Evolutionary conservation across 1,284 basidiomycete genomes (phyloP), one percentile per base, ranked within the genome.

Genomic region (Apiotrichum porosum): DNA sequence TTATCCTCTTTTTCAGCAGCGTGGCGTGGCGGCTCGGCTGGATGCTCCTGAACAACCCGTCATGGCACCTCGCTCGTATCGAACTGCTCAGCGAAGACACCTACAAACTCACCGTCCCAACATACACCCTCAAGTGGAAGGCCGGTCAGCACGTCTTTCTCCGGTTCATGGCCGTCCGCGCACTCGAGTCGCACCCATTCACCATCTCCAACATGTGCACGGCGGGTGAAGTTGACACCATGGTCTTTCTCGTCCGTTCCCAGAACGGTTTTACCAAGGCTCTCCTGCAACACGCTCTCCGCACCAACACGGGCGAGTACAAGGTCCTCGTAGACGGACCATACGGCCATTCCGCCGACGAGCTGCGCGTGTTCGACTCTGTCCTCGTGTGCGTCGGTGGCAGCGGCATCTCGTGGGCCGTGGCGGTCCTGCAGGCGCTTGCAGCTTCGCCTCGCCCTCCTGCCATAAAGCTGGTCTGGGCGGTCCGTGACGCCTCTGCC

Each of bases 91-190:
- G 63, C n/a, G 68, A 68, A 41, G 52, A 62, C 39, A 63, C 71
- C 35, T 49, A 75, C 44, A 63, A 65, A 42, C 47, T 77, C 33
- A 55, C 55, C 41, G 60, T 76, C 41, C 67, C 67, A 5, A 55
- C 60, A 14, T 50, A 57, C 14, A 36, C 23, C 17, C 44, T 73
- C 28, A 55, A 44, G 18, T 77, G 76, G 76, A 49, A 52, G 4
- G 71, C 75, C 0, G 76, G 77, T 3, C 76, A 77, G 56, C 75
- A 77, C 57, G 69, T 71, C 57, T 77, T 76, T 52, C 54, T 78
- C 26, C 73, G 76, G 22, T 69, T 77, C 57, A 9, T 26, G 3
- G 31, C n/a, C 14, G 21, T 37, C 6, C 32, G 42, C n/a, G 17
- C 23, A 8, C 33, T 35, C 23, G 68, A 69, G 34, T 67, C 73